Conservation (phyloP, 1,284 basidiomycete genomes). For the Cryptococcus jaspeensis region DNA sequence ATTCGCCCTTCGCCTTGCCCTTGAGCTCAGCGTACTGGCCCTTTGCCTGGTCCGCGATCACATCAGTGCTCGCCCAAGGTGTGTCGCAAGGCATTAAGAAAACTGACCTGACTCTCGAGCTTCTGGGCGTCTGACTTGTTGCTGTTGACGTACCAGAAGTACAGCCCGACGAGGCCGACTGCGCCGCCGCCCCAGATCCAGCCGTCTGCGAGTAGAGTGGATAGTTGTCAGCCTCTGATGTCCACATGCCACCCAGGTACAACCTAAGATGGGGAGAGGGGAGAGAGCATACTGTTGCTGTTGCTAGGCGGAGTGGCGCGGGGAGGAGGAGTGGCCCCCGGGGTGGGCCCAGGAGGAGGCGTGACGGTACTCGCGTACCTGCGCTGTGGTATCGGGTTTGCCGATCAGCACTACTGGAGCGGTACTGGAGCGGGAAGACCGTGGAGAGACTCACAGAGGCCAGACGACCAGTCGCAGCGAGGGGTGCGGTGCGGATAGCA, state of each 20-base stretch:
- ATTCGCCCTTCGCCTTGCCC: constrained; percentile 28
- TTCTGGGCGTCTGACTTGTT: constrained; percentile 11
- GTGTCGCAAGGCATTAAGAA: too few relatives aligned
- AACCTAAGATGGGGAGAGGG: background rate
- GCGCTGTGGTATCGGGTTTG: too few relatives aligned
- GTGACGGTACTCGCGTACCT: too few relatives aligned
- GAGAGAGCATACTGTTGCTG: background rate
- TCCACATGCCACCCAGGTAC: background rate
- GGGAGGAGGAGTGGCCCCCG: background rate
- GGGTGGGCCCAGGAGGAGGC: background rate
- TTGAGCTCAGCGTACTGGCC: constrained; percentile 25
- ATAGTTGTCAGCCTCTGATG: background rate
- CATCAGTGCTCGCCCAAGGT: background rate
- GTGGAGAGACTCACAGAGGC: too few relatives aligned
- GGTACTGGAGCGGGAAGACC: too few relatives aligned
- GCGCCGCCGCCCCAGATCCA: constrained; percentile 23
- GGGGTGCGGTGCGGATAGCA: too few relatives aligned
- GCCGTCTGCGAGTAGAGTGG: constrained; percentile 7
- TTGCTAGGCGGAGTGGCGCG: background rate
- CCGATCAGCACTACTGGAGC: too few relatives aligned
- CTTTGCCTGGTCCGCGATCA: constrained; percentile 12
- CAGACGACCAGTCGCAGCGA: too few relatives aligned
- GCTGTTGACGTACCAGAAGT: constrained; percentile 23
- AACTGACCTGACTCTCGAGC: constrained; percentile 21
- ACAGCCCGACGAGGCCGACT: constrained; percentile 21